Conservation (phyloP, 2,329 filamentous ascomycete species). For the Colletotrichum simmondsii region DNA sequence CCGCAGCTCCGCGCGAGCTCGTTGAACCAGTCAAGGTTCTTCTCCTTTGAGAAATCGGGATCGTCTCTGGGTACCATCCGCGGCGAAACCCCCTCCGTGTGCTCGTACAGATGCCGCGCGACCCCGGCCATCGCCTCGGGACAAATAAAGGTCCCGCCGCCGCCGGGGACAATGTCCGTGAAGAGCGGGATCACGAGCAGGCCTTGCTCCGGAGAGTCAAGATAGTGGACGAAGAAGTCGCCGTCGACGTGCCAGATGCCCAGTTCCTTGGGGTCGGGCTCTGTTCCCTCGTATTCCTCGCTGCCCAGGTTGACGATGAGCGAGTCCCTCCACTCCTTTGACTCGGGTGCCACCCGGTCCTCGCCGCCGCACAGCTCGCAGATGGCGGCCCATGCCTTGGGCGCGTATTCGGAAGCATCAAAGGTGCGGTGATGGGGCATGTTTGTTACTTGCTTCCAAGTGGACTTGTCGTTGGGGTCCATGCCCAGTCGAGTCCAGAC, state of each 20-base stretch:
- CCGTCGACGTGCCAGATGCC: conserved; percentile 76
- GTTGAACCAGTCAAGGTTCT: conserved; percentile 58
- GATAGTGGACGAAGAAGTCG: conserved; percentile 78
- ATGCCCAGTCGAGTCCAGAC: conserved; percentile 76
- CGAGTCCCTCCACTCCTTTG: conserved; percentile 71
- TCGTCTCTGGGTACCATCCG: conserved; percentile 69
- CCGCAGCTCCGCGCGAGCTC: conserved; percentile 50
- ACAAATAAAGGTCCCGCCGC: conserved; percentile 74
- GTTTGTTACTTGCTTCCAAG: conserved; percentile 72
- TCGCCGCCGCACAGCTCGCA: conserved; percentile 74
- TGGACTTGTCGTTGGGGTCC: conserved; percentile 70
- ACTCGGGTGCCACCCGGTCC: conserved; percentile 58
- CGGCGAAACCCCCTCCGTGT: conserved; percentile 75
- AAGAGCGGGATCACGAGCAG: conserved; percentile 76
- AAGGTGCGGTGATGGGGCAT: conserved; percentile 72
- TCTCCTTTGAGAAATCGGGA: conserved; percentile 54
- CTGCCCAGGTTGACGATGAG: conserved; percentile 78
- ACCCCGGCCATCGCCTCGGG: conserved; percentile 67
- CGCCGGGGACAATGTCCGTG: conserved; percentile 68
- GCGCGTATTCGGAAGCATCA: conserved; percentile 66
- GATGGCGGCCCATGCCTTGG: conserved; percentile 74
- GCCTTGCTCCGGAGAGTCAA: conserved; percentile 77
- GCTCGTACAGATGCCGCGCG: conserved; percentile 66
- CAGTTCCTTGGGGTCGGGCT: conserved; percentile 62
- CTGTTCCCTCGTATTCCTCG: conserved; percentile 59